These are phyloP conservation scores for Russula griseocarnosa DNA, from an alignment of 768 basidiomycete species.

Conservation along the genomic window DNA sequence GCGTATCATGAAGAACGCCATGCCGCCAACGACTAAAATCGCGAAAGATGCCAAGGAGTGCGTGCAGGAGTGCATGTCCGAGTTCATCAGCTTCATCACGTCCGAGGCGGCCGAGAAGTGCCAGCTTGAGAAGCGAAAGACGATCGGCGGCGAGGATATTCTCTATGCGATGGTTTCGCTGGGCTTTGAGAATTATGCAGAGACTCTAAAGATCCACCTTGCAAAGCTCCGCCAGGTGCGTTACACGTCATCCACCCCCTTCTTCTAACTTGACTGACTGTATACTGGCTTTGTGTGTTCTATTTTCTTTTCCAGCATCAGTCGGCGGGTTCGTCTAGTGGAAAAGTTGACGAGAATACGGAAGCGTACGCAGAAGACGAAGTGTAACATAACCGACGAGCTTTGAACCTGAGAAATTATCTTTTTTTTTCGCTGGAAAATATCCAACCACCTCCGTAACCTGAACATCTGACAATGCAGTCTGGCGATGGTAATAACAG, in stretches of 20 bases:
- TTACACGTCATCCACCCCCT: not conserved
- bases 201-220: slow-evolving; percentile 88
- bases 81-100: slow-evolving; percentile 98
- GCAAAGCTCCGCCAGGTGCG: slow-evolving; percentile 81
- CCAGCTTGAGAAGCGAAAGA: slow-evolving; percentile 92
- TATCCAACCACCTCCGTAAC: too few species aligned
- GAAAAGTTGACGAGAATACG: slow-evolving; percentile 21
- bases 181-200: slow-evolving; percentile 91
- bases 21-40: slow-evolving; percentile 90
- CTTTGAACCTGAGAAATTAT: too few species aligned
- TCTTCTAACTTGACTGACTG: not conserved
- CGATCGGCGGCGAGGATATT: slow-evolving; percentile 96
- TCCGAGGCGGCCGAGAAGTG: slow-evolving; percentile 96
- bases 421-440: too few species aligned
- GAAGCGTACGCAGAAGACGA: slow-evolving; percentile 22
- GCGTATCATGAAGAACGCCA: slow-evolving; percentile 91
- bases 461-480: too few species aligned
- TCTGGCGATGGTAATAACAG: too few species aligned
- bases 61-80: slow-evolving; percentile 96
- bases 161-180: slow-evolving; percentile 89
- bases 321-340: slow-evolving; percentile 23
- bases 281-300: too few species aligned
- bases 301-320: slow-evolving; percentile 25
- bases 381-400: too few species aligned
- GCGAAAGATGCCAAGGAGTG: slow-evolving; percentile 98